These are phyloP conservation scores for Pythium dissimile DNA, from an alignment of 352 stramenopile genomes.

Conservation along the genomic window DNA sequence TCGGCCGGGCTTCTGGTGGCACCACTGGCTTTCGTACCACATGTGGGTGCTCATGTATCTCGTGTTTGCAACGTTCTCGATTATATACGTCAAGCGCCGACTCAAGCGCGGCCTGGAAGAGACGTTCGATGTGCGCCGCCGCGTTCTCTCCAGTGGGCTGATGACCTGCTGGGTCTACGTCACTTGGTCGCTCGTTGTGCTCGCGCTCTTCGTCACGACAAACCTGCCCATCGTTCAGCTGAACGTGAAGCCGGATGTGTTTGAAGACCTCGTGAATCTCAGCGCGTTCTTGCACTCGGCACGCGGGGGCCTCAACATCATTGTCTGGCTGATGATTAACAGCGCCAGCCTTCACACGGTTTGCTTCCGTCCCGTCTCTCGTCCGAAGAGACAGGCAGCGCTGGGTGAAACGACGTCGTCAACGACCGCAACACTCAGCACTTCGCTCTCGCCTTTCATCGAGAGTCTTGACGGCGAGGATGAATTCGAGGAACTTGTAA, in stretches of 20 bases:
- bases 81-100: constrained; percentile 75
- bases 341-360: constrained; percentile 47
- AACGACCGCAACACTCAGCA: background rate
- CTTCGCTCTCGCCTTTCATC: background rate
- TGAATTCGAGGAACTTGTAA: constrained; percentile 33
- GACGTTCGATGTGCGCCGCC: constrained; percentile 80
- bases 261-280: constrained; percentile 64
- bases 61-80: constrained; percentile 65
- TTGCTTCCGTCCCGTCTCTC: constrained; percentile 6
- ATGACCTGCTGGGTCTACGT: constrained; percentile 83
- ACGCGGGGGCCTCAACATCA: constrained; percentile 74
- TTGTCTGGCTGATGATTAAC: constrained; percentile 87
- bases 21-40: constrained; percentile 83
- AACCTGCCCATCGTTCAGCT: constrained; percentile 44
- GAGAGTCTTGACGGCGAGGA: constrained; percentile 1
- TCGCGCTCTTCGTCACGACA: constrained; percentile 64
- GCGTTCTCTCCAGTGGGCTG: constrained; percentile 74
- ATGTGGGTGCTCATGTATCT: constrained; percentile 76
- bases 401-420: background rate
- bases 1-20: constrained; percentile 73
- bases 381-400: background rate
- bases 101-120: constrained; percentile 73
- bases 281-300: constrained; percentile 79
- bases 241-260: constrained; percentile 16
- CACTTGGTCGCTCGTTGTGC: constrained; percentile 73